Evolutionary conservation across 2,329 filamentous ascomycete species (phyloP).

Genomic region (Pseudocercospora crystallina): DNA sequence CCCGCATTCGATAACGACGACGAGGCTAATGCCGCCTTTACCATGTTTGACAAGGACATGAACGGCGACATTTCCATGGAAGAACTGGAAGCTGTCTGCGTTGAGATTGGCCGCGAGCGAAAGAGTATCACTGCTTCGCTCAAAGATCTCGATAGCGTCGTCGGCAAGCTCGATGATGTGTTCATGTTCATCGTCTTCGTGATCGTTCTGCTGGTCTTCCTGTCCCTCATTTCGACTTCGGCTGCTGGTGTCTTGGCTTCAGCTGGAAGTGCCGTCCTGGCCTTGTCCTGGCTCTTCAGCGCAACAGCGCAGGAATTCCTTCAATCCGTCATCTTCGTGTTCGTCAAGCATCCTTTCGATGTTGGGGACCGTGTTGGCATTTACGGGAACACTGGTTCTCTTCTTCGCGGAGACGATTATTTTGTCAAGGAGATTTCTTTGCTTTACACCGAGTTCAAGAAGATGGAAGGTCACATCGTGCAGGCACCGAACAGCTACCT

Average conservation of each 20-base stretch:
- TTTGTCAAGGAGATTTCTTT: conserved; percentile 94
- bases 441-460: conserved; percentile 96
- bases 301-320: conserved; percentile 92
- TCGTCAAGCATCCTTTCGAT: conserved; percentile 96
- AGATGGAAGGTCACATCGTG: conserved; percentile 95
- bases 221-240: conserved; percentile 84
- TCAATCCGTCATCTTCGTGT: conserved; percentile 91
- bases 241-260: conserved; percentile 90
- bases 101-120: conserved; percentile 90
- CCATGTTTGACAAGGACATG: conserved; percentile 93
- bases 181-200: conserved; percentile 83
- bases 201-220: conserved; percentile 79
- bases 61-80: conserved; percentile 97
- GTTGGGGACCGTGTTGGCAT: conserved; percentile 90
- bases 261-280: conserved; percentile 81
- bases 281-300: conserved; percentile 88
- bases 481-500: conserved; percentile 93
- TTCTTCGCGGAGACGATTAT: conserved; percentile 82
- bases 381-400: conserved; percentile 83
- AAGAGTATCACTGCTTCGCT: conserved; percentile 93
- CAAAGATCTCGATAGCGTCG: conserved; percentile 92
- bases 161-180: conserved; percentile 83
- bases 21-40: conserved; percentile 84
- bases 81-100: conserved; percentile 87
- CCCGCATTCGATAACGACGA: conserved; percentile 77